Evolutionary conservation across 345 rosid species (phyloP).

Genomic region (Brassica rapa): DNA sequence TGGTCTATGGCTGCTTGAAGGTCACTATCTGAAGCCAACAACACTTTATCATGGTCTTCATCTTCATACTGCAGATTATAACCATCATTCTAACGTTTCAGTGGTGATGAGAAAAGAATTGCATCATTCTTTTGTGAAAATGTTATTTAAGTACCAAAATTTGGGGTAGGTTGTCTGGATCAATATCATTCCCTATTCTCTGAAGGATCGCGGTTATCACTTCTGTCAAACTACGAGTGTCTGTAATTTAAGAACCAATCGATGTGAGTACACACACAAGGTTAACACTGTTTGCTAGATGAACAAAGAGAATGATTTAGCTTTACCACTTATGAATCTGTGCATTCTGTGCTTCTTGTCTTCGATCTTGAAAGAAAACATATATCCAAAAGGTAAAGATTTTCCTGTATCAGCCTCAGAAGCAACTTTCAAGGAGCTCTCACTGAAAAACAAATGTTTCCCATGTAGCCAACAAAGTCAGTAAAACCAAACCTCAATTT

Average conservation of each 20-base stretch:
- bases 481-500: background rate
- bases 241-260: constrained; percentile 46
- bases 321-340: constrained; percentile 84
- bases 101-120: background rate
- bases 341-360: constrained; percentile 85
- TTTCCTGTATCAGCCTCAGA: constrained; percentile 81
- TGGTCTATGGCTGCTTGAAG: constrained; percentile 89
- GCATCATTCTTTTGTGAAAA: constrained; percentile 2
- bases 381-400: constrained; percentile 54
- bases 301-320: constrained; percentile 10
- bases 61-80: constrained; percentile 77
- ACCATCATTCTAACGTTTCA: constrained; percentile 28
- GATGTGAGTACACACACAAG: constrained; percentile 13
- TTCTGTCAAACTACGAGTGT: constrained; percentile 74
- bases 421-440: constrained; percentile 71
- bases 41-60: constrained; percentile 91
- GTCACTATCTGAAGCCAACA: constrained; percentile 82
- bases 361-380: constrained; percentile 82
- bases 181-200: constrained; percentile 84
- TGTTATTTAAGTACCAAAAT: constrained; percentile 60
- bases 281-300: constrained; percentile 3
- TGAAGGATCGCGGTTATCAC: constrained; percentile 80
- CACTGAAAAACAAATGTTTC: constrained; percentile 56
- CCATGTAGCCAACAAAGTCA: constrained; percentile 12
- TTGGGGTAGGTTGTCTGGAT: constrained; percentile 73